Evolutionary conservation across 73 alveolate genomes (phyloP).

Genomic region (Paraurostyla sp.): DNA sequence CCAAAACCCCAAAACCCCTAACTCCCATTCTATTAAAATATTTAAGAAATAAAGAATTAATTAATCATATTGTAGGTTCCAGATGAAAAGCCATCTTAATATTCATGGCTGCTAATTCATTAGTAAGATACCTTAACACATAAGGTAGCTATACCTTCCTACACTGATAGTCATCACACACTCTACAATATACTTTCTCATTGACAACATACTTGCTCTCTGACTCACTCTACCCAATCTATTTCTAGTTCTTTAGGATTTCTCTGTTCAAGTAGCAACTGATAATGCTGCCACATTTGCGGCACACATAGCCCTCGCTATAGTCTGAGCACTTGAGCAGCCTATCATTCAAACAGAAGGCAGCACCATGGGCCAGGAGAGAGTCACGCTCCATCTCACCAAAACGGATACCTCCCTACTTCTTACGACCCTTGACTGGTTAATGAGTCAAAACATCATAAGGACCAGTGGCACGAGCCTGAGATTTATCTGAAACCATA

Average conservation of each 20-base stretch:
- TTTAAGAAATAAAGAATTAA: not conserved
- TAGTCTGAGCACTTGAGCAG: slow-evolving; percentile 97
- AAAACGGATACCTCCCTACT: slow-evolving; percentile 99
- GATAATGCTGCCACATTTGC: slow-evolving; percentile 93
- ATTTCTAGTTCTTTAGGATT: slow-evolving; percentile 46
- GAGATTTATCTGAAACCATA: slow-evolving; percentile 98
- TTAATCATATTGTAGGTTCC: slow-evolving; percentile 47
- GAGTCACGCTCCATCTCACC: slow-evolving; percentile 99
- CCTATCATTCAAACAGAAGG: slow-evolving; percentile 98
- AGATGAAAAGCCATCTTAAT: slow-evolving; percentile 91
- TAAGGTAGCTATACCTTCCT: slow-evolving; percentile 96
- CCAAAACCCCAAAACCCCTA: slow-evolving; percentile 65
- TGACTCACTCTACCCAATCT: not conserved
- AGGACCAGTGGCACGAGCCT: slow-evolving; percentile 98
- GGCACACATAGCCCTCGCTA: slow-evolving; percentile 96
- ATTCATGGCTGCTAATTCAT: slow-evolving; percentile 98
- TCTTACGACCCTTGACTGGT: slow-evolving; percentile 99
- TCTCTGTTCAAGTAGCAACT: slow-evolving; percentile 74
- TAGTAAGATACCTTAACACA: slow-evolving; percentile 96
- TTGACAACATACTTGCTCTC: slow-evolving; percentile 47
- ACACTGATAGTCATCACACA: slow-evolving; percentile 88
- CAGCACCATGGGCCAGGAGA: slow-evolving; percentile 98
- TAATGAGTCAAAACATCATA: slow-evolving; percentile 97
- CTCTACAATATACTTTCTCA: slow-evolving; percentile 90
- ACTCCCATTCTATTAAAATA: not conserved